Evolutionary conservation across 2,329 filamentous ascomycete genomes (phyloP).

Genomic region (Byssoonygena ceratinophila): DNA sequence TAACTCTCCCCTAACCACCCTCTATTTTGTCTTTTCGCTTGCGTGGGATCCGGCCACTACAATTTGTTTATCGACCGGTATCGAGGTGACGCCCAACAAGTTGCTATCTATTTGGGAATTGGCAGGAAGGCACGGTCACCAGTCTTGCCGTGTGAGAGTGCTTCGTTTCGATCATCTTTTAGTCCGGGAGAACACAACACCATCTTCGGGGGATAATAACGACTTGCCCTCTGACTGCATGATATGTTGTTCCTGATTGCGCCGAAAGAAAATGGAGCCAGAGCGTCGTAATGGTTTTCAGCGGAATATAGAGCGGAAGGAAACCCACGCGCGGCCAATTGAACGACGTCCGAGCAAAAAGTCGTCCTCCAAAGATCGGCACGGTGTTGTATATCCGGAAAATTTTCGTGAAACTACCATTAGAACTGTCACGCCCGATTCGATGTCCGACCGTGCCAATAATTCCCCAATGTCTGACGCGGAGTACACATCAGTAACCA

Average conservation of each 20-base stretch:
- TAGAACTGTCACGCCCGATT: slow-evolving; percentile 40
- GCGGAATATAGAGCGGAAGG: slow-evolving; percentile 33
- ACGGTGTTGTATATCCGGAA: slow-evolving; percentile 39
- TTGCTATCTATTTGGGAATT: too few relatives aligned
- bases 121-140: too few relatives aligned
- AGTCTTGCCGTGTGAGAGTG: too few relatives aligned
- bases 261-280: slow-evolving; percentile 28
- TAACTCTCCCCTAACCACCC: not conserved
- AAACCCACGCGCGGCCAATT: slow-evolving; percentile 31
- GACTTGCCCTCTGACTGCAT: not conserved
- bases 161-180: not conserved
- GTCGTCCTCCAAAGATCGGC: slow-evolving; percentile 38
- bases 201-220: not conserved
- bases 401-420: slow-evolving; percentile 37
- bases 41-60: too few relatives aligned
- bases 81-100: too few relatives aligned
- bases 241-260: slow-evolving; percentile 3
- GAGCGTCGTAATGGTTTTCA: slow-evolving; percentile 34
- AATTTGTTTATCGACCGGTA: too few relatives aligned
- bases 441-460: slow-evolving; percentile 27
- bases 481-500: slow-evolving; percentile 26
- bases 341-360: slow-evolving; percentile 40
- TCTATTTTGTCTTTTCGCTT: not conserved
- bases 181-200: too few relatives aligned
- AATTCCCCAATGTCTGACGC: slow-evolving; percentile 32